Percentiles rank a stretch among this genome's conserved stretches.
phyloP scores from a whole-genome alignment of 2,329 filamentous ascomycete genomes.

The Colletotrichum theobromicola region DNA sequence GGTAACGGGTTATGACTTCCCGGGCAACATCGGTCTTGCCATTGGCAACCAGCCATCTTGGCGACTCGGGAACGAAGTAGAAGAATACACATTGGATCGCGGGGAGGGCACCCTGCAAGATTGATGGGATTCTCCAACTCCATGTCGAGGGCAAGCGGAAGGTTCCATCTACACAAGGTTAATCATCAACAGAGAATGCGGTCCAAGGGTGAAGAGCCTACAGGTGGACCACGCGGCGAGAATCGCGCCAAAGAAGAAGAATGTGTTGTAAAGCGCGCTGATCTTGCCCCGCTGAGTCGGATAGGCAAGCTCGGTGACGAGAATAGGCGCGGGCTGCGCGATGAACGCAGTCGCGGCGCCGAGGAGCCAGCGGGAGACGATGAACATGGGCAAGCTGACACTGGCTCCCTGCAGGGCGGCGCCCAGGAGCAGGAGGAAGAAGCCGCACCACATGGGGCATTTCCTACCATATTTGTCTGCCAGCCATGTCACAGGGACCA shows the following conservation, averaged over 20 bases:
- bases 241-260: conserved; percentile 42
- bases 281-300: conserved; percentile 38
- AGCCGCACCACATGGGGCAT: conserved; percentile 33
- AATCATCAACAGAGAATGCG: rapidly evolving
- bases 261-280: conserved; percentile 50
- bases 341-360: conserved; percentile 36
- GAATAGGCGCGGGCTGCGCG: conserved; percentile 33
- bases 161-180: conserved; percentile 23
- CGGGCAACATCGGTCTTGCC: conserved; percentile 57
- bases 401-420: conserved; percentile 32
- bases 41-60: conserved; percentile 65
- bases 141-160: conserved; percentile 36
- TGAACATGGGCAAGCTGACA: conserved; percentile 32
- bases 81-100: conserved; percentile 3
- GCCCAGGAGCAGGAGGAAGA: conserved; percentile 34
- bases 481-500: conserved; percentile 14
- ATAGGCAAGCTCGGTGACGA: conserved; percentile 40
- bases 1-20: conserved; percentile 58
- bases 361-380: conserved; percentile 37
- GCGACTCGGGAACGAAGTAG: conserved; percentile 59
- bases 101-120: conserved; percentile 45
- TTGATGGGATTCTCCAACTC: conserved; percentile 30
- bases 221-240: conserved; percentile 32
- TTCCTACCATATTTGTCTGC: conserved; percentile 42
- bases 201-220: not conserved